Base-by-base conservation (phyloP, 2,329 filamentous ascomycete genomes). In the Aspergillus pseudoviridinutans region DNA sequence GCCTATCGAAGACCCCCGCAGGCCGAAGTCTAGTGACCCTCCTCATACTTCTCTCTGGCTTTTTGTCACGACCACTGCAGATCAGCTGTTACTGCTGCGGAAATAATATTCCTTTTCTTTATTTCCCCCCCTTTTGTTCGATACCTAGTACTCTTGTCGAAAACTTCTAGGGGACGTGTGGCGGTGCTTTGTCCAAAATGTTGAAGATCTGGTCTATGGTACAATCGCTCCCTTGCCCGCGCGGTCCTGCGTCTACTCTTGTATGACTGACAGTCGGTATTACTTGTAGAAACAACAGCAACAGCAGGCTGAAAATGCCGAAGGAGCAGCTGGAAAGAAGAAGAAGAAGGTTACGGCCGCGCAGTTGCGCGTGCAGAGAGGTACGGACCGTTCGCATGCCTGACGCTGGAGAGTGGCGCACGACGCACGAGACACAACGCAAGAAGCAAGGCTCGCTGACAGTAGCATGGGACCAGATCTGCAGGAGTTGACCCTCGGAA, bases 151-250 rank as follows among this genome's bases (percentile, higher is more conserved):
- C n/a, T 44, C 22, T 44, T 10, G 22, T 12, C 3, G 41, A 20
- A 22, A 8, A 12, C 22, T 44, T 24, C 9, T 7, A 51, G 20
- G 20, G 46, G 46, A 32, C 7, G 28, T 46, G 4, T 53, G 61
- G 62, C 58, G 63, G 61, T 65, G 58, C 61, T 63, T 61, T 68
- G 8, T 47, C 10, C 64, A 92, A 81, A 72, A 97, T 97, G 94
- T 84, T 97, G 83, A 97, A 97, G 82, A 97, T 97, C 82, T 97
- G 93, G 94, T 96, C 92, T 70, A 96, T 97, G 93, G 92, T 95
- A 81, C 53, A 83, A 12, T 29, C 10, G 20, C 44, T 29, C 35
- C 53, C n/a, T 25, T 38, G 32, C 32, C 14, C 32, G 32, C 32
- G 14, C 14, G 14, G 32, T 38, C 14, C 32, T 38, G 5, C 32